A percentile compares a stretch with the other conserved stretches of the same genome.
Evolutionary conservation across 129 eudicot species (phyloP).

Genomic region (Deinandra increscens): DNA sequence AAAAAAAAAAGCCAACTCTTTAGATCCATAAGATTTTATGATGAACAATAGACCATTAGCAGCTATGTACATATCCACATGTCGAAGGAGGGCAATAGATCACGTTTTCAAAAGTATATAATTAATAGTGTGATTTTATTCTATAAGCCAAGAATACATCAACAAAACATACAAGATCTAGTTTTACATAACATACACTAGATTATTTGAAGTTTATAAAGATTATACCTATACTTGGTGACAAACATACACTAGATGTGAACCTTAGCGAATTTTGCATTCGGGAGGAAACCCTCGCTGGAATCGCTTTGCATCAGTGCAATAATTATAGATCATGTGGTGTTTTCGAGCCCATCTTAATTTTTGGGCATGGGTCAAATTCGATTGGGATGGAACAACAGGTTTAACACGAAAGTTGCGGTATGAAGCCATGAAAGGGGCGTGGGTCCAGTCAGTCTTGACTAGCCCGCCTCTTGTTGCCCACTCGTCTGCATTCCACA

Average conservation of each 20-base stretch:
- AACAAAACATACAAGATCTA: too few species aligned
- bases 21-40: too few species aligned
- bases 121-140: too few species aligned
- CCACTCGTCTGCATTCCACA: slow-evolving; percentile 68
- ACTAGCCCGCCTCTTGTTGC: slow-evolving; percentile 63
- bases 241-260: background rate
- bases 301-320: slow-evolving; percentile 24
- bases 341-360: slow-evolving; percentile 19
- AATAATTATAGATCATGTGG: slow-evolving; percentile 31
- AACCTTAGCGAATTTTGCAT: background rate
- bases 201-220: background rate
- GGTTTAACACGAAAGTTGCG: slow-evolving; percentile 40
- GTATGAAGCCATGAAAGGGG: slow-evolving; percentile 48
- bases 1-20: too few species aligned
- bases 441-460: slow-evolving; percentile 57
- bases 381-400: slow-evolving; percentile 15
- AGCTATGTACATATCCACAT: too few species aligned
- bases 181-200: background rate
- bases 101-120: too few species aligned
- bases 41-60: too few species aligned
- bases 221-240: background rate
- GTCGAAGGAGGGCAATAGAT: too few species aligned
- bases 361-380: background rate
- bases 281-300: slow-evolving; percentile 17
- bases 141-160: too few species aligned